These are phyloP conservation scores for Penicillium sp. DNA, from an alignment of 2,329 filamentous ascomycete genomes.

Conservation along the genomic window DNA sequence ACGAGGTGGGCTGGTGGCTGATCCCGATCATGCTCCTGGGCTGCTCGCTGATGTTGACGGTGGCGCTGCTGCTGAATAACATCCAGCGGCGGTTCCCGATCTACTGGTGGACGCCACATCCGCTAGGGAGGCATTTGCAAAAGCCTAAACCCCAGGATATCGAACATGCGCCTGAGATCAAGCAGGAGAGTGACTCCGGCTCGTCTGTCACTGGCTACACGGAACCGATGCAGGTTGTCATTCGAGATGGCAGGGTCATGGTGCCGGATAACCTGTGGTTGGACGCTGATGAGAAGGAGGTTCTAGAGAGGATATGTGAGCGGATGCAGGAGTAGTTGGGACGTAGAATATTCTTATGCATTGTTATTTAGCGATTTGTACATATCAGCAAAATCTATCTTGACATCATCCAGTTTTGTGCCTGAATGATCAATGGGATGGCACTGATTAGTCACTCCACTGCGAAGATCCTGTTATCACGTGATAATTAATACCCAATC, in stretches of 20 bases:
- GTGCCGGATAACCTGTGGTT: conserved; percentile 42
- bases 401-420: neutral
- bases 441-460: conserved; percentile 1
- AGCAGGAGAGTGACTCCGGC: conserved; percentile 21
- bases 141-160: conserved; percentile 19
- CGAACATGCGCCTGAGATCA: conserved; percentile 25
- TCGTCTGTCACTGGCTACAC: conserved; percentile 17
- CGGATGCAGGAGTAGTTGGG: conserved; percentile 32
- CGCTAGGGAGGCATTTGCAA: conserved; percentile 24
- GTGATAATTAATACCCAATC: conserved; percentile 27
- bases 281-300: conserved; percentile 36
- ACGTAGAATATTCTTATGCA: too few relatives aligned
- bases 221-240: conserved; percentile 34
- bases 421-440: neutral
- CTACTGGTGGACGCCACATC: conserved; percentile 66
- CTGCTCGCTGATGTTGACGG: conserved; percentile 63
- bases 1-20: conserved; percentile 69
- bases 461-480: conserved; percentile 15
- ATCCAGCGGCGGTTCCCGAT: conserved; percentile 68
- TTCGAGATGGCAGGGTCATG: conserved; percentile 35
- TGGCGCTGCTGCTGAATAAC: conserved; percentile 72
- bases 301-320: conserved; percentile 40
- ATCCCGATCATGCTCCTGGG: conserved; percentile 67
- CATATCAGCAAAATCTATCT: neutral
- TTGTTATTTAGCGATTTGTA: neutral